These are phyloP conservation scores for Rauvolfia tetraphylla DNA, from an alignment of 257 asterid species.

Conservation along the genomic window DNA sequence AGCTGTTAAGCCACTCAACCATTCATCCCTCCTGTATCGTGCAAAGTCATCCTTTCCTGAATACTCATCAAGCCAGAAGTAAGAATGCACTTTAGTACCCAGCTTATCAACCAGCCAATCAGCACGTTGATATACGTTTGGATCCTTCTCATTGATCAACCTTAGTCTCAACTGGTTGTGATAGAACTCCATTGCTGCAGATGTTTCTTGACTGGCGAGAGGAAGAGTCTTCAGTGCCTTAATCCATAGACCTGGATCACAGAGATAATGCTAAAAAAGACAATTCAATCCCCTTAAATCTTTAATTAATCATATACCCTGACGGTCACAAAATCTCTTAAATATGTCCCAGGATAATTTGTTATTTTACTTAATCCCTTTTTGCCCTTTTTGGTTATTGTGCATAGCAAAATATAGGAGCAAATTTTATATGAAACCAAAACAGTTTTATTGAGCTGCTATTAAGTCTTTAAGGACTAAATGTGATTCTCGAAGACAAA, in stretches of 20 bases:
- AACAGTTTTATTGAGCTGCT: neutral
- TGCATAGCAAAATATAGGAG: neutral
- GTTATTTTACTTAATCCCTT: neutral
- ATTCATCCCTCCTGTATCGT: constrained; percentile 81
- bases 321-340: neutral
- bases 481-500: neutral
- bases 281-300: neutral
- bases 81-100: constrained; percentile 76
- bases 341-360: neutral
- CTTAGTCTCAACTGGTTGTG: constrained; percentile 79
- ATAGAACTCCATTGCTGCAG: constrained; percentile 83
- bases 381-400: neutral
- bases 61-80: constrained; percentile 94
- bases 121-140: constrained; percentile 57
- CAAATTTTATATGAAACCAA: neutral
- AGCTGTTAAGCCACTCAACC: constrained; percentile 83
- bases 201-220: constrained; percentile 81
- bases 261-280: neutral
- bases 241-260: constrained; percentile 58
- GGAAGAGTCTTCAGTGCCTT: constrained; percentile 62
- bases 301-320: neutral
- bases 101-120: constrained; percentile 91
- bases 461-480: neutral
- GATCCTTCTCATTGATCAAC: constrained; percentile 64
- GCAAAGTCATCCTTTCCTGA: constrained; percentile 71